Percentiles rank a stretch among this genome's conserved stretches.
Conservation (phyloP, 345 rosid genomes). For the Syzygium jambos region DNA sequence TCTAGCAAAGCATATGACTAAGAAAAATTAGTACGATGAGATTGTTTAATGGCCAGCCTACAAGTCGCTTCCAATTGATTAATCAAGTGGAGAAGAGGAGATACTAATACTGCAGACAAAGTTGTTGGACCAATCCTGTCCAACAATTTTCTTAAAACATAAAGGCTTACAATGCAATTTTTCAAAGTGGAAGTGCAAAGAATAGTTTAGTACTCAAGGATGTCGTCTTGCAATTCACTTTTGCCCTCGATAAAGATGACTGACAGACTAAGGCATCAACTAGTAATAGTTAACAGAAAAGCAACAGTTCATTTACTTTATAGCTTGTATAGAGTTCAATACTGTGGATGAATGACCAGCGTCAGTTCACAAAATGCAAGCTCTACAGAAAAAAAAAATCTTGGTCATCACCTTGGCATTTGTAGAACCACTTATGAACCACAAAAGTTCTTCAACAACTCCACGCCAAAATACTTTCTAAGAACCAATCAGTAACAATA, state of each 20-base stretch:
- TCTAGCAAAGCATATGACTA: background rate
- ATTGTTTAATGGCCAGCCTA: background rate
- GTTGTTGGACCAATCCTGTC: background rate
- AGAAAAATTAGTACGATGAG: background rate
- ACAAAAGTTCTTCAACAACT: constrained; percentile 93
- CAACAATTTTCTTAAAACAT: background rate
- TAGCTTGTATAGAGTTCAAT: background rate
- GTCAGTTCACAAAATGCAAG: background rate
- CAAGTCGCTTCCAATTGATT: background rate
- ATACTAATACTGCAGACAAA: background rate
- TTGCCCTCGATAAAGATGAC: background rate
- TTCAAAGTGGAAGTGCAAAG: background rate
- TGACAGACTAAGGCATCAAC: background rate
- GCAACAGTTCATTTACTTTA: background rate
- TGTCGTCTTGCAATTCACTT: background rate
- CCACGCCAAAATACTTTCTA: constrained; percentile 99
- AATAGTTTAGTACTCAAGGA: background rate
- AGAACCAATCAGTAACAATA: constrained; percentile 15
- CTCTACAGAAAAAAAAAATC: background rate
- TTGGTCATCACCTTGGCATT: constrained; percentile 61
- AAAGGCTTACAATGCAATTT: background rate
- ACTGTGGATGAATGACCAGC: background rate
- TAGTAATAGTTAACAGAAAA: background rate
- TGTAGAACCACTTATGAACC: constrained; percentile 98
- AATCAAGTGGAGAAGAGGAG: background rate